Evolutionary conservation across 2,329 filamentous ascomycete species (phyloP).

Genomic region (Proliferodiscus dingleyae): DNA sequence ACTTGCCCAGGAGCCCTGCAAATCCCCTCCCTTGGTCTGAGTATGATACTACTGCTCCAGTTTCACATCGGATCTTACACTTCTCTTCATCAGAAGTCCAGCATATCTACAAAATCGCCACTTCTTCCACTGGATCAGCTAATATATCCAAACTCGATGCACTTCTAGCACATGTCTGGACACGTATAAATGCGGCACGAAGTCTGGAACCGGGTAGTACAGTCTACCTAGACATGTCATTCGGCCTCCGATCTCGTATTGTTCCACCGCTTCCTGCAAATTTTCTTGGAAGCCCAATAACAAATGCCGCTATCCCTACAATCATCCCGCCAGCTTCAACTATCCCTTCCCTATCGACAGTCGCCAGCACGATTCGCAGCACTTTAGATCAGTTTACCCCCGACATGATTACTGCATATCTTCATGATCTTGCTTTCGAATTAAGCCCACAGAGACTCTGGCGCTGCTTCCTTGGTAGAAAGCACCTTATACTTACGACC

Average conservation of each 20-base stretch:
- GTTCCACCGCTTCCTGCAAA: conserved; percentile 35
- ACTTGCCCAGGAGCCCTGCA: conserved; percentile 24
- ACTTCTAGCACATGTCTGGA: conserved; percentile 43
- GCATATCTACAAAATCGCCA: conserved; percentile 30
- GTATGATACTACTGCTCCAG: conserved; percentile 36
- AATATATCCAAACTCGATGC: conserved; percentile 41
- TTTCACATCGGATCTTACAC: conserved; percentile 34
- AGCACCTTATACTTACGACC: conserved; percentile 40
- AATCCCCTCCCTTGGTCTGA: conserved; percentile 37
- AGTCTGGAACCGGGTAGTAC: conserved; percentile 21
- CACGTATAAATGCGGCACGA: conserved; percentile 39
- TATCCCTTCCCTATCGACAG: conserved; percentile 2
- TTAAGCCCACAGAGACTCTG: conserved; percentile 43
- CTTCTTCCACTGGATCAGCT: conserved; percentile 5
- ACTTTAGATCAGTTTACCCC: conserved; percentile 36
- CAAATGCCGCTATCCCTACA: conserved; percentile 34
- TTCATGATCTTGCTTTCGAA: conserved; percentile 42
- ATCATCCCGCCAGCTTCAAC: conserved; percentile 4
- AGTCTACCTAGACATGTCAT: conserved; percentile 36
- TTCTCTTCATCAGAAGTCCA: conserved; percentile 35
- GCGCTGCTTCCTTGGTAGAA: conserved; percentile 40
- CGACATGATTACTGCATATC: conserved; percentile 34
- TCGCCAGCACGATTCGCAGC: conserved; percentile 32
- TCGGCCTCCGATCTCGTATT: conserved; percentile 38
- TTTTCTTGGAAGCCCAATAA: conserved; percentile 42